Base-by-base conservation (phyloP, 2,329 filamentous ascomycete genomes). In the Fusarium sp. region DNA sequence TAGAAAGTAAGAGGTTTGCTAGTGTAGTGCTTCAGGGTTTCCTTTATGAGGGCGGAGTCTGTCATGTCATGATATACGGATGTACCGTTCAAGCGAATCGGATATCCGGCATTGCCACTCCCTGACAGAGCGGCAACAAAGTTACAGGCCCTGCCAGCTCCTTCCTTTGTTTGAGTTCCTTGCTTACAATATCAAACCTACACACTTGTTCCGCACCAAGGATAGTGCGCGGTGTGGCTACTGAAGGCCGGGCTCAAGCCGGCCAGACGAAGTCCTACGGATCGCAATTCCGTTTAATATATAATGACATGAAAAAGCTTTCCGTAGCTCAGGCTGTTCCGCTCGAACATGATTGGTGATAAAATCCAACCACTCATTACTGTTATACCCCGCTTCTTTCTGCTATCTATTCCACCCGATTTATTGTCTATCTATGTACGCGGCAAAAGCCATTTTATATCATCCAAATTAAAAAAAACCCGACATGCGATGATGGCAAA, bases 391-490 rank as follows among this genome's bases (percentile, higher is more conserved):
- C 35, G 52, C 38, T 31, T 33, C 24, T 11, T 24, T 56, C 15
- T 22, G 11, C 14, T 24, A 11, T 42, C 20, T n/a, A 18, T 54
- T 2, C 18, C 36, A 33, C 36, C 26, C n/a, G 9, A 5, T 12
- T 11, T 7, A 26, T 33, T 14, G 20, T 7, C 28, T 57, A 24
- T 35, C 54, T 35, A 10, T 10, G 6, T 20, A 28, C 6, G 6
- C 28, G 17, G 6, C 10, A 12, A 2, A 7, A 45, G 20, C 15
- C 18, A 12, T 33, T 6, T 36, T 17, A 6, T 6, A 20, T 26
- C 12, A 7, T 12, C 6, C 5, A 1, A 17, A 2, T 15, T 4
- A 31, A 31, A 52, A 5, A 20, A 18, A 17, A 3, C 18, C 17
- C 6, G 5, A 45, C 5, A 35, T 6, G 14, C 6, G 5, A 57